Evolutionary conservation across 1,139 yeast genomes (phyloP), one percentile per base, ranked within the genome.

Genomic region (Schizosaccharomyces versatilis): DNA sequence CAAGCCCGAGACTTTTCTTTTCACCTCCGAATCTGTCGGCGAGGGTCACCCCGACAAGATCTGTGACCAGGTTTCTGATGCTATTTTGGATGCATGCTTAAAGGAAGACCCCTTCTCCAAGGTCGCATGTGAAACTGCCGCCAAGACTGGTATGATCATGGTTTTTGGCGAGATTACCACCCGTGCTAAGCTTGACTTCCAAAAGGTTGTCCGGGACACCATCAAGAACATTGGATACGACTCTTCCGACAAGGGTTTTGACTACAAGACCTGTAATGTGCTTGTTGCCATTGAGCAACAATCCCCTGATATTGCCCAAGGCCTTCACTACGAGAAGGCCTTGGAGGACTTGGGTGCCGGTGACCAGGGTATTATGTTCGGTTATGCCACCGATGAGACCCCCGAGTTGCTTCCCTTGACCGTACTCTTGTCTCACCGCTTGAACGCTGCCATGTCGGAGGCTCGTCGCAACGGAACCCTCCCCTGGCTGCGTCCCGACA

Each of bases 121-220:
- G 77, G 98, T 90, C 68, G 98, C 96, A 57, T 90, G 98, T 76
- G 99, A 90, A 74, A 84, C 98, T 59, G 97, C 97, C 62, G 82
- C 96, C 65, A 90, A 90, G 77, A 90, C 98, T 61, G 98, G 60
- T 75, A 80, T 90, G 94, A 85, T 90, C 68, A 83, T 90, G 94
- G 96, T 90, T 62, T 90, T 90, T 67, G 98, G 98, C 74, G 98
- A 90, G 74, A 93, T 90, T 72, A 88, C 98, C 75, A 90, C 98
- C 73, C 81, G 80, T 70, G 97, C 98, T 63, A 73, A 75, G 62
- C 76, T 93, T 68, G 98, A 90, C 76, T 93, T 79, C 82, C 98
- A 93, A 73, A 84, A 88, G 74, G 80, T 90, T 66, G 79, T 90
- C 69, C 88, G 99, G 77, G 96, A 90, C 72, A 88, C 99, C 70